A percentile compares a stretch with the other conserved stretches of the same genome.
Conservation (phyloP, 2,329 filamentous ascomycete genomes). For the Penicillium hordei region DNA sequence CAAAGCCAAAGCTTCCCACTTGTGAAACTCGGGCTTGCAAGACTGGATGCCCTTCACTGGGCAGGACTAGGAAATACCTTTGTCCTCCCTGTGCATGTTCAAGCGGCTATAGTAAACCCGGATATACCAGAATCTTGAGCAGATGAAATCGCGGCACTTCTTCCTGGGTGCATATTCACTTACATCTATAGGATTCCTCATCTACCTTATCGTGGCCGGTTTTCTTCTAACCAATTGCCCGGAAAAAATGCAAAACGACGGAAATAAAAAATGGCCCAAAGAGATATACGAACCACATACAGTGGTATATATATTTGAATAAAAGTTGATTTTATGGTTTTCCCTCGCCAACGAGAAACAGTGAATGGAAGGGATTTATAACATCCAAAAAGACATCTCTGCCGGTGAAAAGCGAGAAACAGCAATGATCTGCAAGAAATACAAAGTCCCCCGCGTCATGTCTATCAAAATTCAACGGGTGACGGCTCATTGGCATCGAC, state of each 20-base stretch:
- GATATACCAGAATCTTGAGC: neutral
- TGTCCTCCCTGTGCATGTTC: constrained; percentile 28
- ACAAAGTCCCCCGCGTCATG: too few species aligned
- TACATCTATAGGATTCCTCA: neutral
- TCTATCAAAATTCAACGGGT: too few species aligned
- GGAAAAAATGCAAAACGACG: neutral
- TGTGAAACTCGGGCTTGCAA: constrained; percentile 32
- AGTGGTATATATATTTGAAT: neutral
- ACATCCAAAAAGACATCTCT: too few species aligned
- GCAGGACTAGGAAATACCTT: too few species aligned
- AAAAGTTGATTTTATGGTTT: neutral
- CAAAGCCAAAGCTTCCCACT: constrained; percentile 32
- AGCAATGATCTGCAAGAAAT: too few species aligned
- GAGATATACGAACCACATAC: neutral
- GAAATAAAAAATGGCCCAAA: neutral
- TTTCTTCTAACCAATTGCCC: neutral
- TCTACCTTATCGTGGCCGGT: neutral
- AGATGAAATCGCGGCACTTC: neutral
- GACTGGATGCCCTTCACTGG: constrained; percentile 34
- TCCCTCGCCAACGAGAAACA: neutral
- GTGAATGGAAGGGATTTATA: too few species aligned
- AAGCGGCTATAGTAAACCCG: constrained; percentile 16
- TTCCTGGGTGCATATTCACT: neutral
- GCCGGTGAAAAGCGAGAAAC: too few species aligned
- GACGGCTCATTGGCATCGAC: too few species aligned